Evolutionary conservation across 2,329 filamentous ascomycete species (phyloP).

Genomic region (Calonectria pteridis): DNA sequence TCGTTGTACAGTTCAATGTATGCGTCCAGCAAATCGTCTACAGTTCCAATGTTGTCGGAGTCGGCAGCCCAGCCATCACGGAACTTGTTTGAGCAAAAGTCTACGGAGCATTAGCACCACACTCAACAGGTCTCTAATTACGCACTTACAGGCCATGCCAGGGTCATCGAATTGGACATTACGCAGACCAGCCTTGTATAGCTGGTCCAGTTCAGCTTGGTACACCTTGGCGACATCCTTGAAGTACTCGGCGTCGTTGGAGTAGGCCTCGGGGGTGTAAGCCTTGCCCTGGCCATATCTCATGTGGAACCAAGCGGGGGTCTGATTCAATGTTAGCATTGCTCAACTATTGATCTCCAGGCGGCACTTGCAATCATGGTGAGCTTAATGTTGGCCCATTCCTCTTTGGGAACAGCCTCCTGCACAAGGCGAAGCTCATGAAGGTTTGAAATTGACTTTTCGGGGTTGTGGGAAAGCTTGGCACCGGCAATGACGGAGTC

Average conservation of each 20-base stretch:
- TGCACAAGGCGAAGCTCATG: constrained; percentile 64
- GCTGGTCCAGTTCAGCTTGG: constrained; percentile 69
- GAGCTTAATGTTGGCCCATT: constrained; percentile 66
- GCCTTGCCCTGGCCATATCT: constrained; percentile 46
- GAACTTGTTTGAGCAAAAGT: constrained; percentile 82
- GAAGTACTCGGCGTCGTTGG: constrained; percentile 66
- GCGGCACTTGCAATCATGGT: constrained; percentile 59
- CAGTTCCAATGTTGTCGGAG: constrained; percentile 73
- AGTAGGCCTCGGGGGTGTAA: constrained; percentile 42
- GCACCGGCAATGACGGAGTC: constrained; percentile 65
- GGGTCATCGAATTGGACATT: constrained; percentile 79
- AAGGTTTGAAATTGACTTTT: constrained; percentile 60
- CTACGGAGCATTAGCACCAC: constrained; percentile 43
- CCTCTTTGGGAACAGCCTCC: constrained; percentile 57
- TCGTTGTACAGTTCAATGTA: constrained; percentile 86
- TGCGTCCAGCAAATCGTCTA: constrained; percentile 78
- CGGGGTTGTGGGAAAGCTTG: constrained; percentile 60
- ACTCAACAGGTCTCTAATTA: accelerated
- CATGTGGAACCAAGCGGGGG: constrained; percentile 57
- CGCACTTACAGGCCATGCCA: constrained; percentile 72
- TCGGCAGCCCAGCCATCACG: constrained; percentile 77
- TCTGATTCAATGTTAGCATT: background rate
- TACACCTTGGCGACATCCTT: constrained; percentile 75
- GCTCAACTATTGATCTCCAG: background rate
- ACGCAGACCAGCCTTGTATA: constrained; percentile 72